Evolutionary conservation across 768 basidiomycete species (phyloP).

Genomic region (Rhodotorula diobovata): DNA sequence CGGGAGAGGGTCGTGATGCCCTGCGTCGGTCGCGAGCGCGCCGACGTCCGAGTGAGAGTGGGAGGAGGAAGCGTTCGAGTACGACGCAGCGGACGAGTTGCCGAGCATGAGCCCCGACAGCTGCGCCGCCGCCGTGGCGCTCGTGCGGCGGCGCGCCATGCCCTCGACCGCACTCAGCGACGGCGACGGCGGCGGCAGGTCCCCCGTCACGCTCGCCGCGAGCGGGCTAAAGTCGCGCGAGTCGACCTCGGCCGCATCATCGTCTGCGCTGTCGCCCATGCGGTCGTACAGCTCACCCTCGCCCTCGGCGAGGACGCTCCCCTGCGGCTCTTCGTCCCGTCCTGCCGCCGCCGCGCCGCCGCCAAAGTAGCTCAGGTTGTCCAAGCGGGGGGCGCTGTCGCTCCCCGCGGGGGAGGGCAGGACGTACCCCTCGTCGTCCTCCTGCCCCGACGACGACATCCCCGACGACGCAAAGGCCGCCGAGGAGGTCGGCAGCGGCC

Average conservation of each 20-base stretch:
- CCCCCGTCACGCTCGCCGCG: too few relatives aligned
- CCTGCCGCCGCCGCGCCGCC: too few relatives aligned
- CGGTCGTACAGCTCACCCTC: neutral
- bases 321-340: too few relatives aligned
- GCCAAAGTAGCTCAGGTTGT: neutral
- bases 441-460: neutral
- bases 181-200: neutral
- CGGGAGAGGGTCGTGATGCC: neutral
- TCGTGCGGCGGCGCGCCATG: too few relatives aligned
- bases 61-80: too few relatives aligned
- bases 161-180: too few relatives aligned
- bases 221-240: neutral
- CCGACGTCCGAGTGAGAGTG: too few relatives aligned
- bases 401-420: neutral
- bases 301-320: neutral
- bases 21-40: neutral
- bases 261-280: neutral
- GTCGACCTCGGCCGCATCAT: neutral
- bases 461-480: too few relatives aligned
- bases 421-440: neutral
- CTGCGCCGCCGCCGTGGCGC: too few relatives aligned
- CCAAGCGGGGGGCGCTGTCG: neutral
- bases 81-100: too few relatives aligned
- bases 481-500: constrained; percentile 11
- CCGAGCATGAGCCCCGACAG: too few relatives aligned